Base-by-base conservation (phyloP, 129 eudicot species). In the Tagetes erecta region DNA sequence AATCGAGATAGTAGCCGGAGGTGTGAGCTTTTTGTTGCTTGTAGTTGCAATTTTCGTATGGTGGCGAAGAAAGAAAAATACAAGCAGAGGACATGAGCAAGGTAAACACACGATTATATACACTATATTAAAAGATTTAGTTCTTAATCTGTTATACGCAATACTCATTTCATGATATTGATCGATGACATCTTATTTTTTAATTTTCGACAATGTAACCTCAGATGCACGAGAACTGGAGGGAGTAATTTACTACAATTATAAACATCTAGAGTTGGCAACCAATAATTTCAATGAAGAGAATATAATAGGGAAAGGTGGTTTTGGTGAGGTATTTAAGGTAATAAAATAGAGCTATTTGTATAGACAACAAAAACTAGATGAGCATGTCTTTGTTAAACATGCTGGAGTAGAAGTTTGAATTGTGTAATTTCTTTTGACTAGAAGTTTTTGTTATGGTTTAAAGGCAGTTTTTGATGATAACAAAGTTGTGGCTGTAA, bases 271-370 rank as follows among this genome's bases (percentile, higher is more conserved):
- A 1, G 7, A 60, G 44, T 33, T 31, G 36, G 88, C 94, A 2
- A 90, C 96, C 30, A 78, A 83, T 6, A 79, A 82, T 51, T 90
- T 90, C 58, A 84, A 87, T 31, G 83, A 85, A 42, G 89, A 80
- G 67, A 74, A 74, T 72, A 87, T 90, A 12, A 35, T 60, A 60
- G 66, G 96, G 94, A 67, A 88, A 80, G 79, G 96, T 86, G 62
- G 81, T 86, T 90, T 82, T 66, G 93, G 96, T 50, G 93, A 83
- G 44, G 96, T 90, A 27, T 87, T 79, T 76, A 90, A 87, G 94
- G 96, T 90, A 72, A 63, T 34, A 39, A 47, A 34, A 59, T 0
- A 52, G 31, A 34, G 33, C 3, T 2, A 8, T 33, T 33, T 34
- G 41, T 13, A 20, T 20, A 20, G 27, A 20, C 27, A 20, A 20